phyloP scores from a whole-genome alignment of 1,139 yeast genomes.

The Hyphopichia fennica region DNA sequence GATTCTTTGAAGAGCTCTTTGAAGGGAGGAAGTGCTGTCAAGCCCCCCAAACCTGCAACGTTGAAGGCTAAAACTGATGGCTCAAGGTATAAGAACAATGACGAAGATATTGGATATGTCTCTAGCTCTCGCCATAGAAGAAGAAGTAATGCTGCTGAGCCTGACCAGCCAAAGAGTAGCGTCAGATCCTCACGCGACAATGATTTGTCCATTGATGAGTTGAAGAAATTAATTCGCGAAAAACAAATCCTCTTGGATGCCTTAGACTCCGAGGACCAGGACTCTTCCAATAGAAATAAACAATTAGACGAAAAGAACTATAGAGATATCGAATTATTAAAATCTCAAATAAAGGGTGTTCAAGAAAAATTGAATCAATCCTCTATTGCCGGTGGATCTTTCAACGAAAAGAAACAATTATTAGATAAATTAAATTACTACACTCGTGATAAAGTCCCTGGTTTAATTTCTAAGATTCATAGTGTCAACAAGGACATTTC shows the following conservation, averaged over 20 bases:
- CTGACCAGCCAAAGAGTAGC: constrained; percentile 11
- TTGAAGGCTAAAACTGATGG: constrained; percentile 42
- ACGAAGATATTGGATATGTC: constrained; percentile 59
- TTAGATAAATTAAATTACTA: constrained; percentile 52
- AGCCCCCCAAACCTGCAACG: constrained; percentile 26
- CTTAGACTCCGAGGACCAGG: constrained; percentile 68
- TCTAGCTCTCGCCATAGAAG: constrained; percentile 67
- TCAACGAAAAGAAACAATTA: constrained; percentile 43
- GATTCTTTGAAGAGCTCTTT: constrained; percentile 44
- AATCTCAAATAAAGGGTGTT: constrained; percentile 55
- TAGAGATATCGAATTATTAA: constrained; percentile 62
- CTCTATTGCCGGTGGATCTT: constrained; percentile 29
- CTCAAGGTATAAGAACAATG: constrained; percentile 70
- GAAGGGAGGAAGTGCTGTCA: constrained; percentile 37
- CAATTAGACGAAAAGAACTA: constrained; percentile 24
- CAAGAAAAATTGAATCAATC: constrained; percentile 47
- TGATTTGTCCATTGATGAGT: constrained; percentile 45
- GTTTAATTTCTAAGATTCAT: constrained; percentile 60
- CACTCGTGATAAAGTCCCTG: constrained; percentile 67
- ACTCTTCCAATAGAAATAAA: constrained; percentile 22
- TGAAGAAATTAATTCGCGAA: constrained; percentile 65
- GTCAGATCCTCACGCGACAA: constrained; percentile 26
- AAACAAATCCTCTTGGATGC: constrained; percentile 71
- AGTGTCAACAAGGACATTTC: constrained; percentile 68
- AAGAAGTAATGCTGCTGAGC: constrained; percentile 20